Evolutionary conservation across 2,329 filamentous ascomycete genomes (phyloP).

Genomic region (Neofusicoccum parvum): DNA sequence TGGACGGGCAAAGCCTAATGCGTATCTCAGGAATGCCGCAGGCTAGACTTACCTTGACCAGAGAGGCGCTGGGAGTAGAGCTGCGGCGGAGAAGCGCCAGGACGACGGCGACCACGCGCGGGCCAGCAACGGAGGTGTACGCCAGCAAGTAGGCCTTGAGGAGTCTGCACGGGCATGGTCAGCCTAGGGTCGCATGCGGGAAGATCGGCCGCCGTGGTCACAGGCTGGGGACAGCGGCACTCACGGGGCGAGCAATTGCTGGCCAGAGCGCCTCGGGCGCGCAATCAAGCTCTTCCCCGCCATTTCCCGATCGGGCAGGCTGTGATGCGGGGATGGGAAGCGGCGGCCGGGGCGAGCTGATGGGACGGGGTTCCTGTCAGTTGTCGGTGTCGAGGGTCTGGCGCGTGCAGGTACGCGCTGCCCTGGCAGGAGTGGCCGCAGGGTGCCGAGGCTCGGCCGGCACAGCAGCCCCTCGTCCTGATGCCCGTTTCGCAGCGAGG

Average conservation of each 20-base stretch:
- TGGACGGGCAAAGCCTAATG: slow-evolving; percentile 11
- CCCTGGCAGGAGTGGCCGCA: neutral
- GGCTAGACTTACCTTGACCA: slow-evolving; percentile 19
- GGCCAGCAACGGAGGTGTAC: slow-evolving; percentile 49
- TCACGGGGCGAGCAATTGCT: neutral
- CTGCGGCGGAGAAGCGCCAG: slow-evolving; percentile 21
- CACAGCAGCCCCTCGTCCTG: neutral
- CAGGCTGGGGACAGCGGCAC: neutral
- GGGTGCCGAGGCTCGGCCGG: slow-evolving; percentile 4
- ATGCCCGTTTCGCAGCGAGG: neutral
- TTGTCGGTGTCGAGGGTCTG: neutral
- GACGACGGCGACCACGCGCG: slow-evolving; percentile 43
- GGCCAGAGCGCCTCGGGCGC: slow-evolving; percentile 1
- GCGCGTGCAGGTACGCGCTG: slow-evolving; percentile 9
- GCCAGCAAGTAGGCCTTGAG: slow-evolving; percentile 25
- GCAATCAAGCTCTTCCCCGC: neutral
- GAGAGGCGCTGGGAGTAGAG: neutral
- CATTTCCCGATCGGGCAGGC: slow-evolving; percentile 8
- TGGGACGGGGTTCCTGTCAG: neutral
- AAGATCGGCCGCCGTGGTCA: neutral
- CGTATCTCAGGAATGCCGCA: neutral
- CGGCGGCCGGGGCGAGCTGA: neutral
- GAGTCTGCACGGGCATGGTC: slow-evolving; percentile 11
- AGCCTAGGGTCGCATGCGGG: neutral
- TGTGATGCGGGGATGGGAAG: slow-evolving; percentile 6